phyloP scores from a whole-genome alignment of 768 basidiomycete species.

The Crucibulum laeve region DNA sequence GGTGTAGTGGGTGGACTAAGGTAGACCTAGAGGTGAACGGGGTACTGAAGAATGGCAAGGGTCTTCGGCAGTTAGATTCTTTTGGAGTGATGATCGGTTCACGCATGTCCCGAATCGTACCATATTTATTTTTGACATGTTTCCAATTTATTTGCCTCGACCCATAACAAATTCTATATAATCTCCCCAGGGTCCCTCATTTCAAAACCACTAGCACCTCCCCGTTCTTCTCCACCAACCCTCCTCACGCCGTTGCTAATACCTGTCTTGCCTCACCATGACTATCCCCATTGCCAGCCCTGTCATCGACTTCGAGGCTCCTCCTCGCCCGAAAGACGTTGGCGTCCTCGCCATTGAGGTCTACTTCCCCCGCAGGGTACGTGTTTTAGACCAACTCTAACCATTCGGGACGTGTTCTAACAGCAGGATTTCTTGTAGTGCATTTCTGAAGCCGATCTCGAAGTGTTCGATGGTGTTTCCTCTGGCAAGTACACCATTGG shows the following conservation, averaged over 20 bases:
- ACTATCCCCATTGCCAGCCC: constrained; percentile 32
- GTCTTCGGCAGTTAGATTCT: too few species aligned
- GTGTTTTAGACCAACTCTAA: constrained; percentile 19
- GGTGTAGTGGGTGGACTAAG: too few species aligned
- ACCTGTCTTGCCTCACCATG: constrained; percentile 23
- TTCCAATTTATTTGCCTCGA: constrained; percentile 31
- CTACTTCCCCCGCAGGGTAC: constrained; percentile 89
- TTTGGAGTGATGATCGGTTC: background rate
- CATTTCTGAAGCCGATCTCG: constrained; percentile 93
- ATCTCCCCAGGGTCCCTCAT: constrained; percentile 8
- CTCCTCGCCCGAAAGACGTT: constrained; percentile 82
- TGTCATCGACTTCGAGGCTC: constrained; percentile 30
- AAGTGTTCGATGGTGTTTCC: constrained; percentile 89
- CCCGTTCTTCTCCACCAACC: constrained; percentile 9
- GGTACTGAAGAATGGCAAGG: too few species aligned
- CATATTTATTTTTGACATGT: constrained; percentile 33
- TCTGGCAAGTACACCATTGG: constrained; percentile 99
- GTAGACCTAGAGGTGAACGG: too few species aligned
- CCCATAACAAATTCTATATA: constrained; percentile 32
- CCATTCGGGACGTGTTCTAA: constrained; percentile 6
- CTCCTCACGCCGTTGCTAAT: constrained; percentile 9
- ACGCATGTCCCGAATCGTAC: constrained; percentile 31
- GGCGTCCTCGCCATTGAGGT: constrained; percentile 92
- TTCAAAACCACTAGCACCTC: constrained; percentile 6
- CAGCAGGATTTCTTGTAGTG: constrained; percentile 46